These are phyloP conservation scores for Camelina sativa DNA, from an alignment of 345 rosid species.

Conservation along the genomic window DNA sequence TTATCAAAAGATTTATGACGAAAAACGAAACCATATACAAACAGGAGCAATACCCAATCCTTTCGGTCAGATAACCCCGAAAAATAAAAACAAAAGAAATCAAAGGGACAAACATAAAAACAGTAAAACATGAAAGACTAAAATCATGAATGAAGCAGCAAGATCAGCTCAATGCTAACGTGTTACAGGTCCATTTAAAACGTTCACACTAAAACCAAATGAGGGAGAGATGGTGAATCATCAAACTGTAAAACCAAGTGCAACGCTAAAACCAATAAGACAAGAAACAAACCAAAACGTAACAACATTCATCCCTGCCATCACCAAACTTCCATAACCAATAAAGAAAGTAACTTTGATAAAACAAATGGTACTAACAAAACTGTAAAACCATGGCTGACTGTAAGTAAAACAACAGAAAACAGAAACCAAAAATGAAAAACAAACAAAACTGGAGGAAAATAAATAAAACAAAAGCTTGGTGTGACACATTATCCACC, in stretches of 20 bases:
- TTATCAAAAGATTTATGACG: constrained; percentile 8
- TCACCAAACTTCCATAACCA: constrained; percentile 5
- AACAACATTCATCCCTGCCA: neutral
- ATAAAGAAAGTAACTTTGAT: neutral
- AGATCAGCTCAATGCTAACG: neutral
- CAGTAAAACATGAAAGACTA: neutral
- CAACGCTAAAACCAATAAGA: constrained; percentile 24
- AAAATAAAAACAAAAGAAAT: constrained; percentile 23
- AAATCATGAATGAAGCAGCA: constrained; percentile 26
- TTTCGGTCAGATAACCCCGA: neutral
- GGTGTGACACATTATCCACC: neutral
- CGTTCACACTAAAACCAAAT: constrained; percentile 14
- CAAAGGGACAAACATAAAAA: constrained; percentile 24
- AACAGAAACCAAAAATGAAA: constrained; percentile 16
- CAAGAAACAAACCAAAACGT: constrained; percentile 3
- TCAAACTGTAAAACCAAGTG: constrained; percentile 21
- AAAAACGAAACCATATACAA: neutral
- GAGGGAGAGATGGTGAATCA: neutral
- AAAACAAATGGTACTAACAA: constrained; percentile 13
- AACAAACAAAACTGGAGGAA: neutral
- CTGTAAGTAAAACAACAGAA: neutral
- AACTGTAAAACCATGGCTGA: constrained; percentile 14
- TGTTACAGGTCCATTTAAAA: neutral
- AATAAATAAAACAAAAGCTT: constrained; percentile 16
- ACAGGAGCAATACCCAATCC: neutral